Conservation (phyloP, 2,329 filamentous ascomycete species). For the Sporothrix brunneoviolacea region DNA sequence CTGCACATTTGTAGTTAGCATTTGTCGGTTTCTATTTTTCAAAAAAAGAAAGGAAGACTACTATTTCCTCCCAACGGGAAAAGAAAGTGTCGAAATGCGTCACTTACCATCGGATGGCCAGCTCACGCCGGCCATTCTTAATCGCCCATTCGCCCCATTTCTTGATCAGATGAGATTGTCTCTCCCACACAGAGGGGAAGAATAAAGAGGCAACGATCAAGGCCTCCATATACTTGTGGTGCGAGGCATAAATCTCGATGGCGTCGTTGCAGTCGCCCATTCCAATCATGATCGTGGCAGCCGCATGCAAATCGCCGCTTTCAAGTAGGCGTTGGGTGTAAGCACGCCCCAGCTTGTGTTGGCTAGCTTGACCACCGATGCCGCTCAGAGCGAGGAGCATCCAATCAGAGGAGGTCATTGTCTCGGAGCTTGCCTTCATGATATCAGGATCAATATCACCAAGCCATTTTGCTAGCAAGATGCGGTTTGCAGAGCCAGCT, state of each 20-base stretch:
- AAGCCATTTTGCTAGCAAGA: conserved; percentile 87
- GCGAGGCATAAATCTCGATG: conserved; percentile 91
- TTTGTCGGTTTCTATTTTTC: no score
- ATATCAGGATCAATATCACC: conserved; percentile 77
- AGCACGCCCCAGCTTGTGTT: conserved; percentile 83
- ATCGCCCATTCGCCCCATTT: conserved; percentile 95
- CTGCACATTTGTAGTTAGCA: conserved; percentile 25
- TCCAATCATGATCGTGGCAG: conserved; percentile 85
- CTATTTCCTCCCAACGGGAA: no score
- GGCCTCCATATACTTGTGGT: conserved; percentile 87
- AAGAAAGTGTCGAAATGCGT: no score
- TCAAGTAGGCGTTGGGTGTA: conserved; percentile 88
- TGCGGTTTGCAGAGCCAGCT: conserved; percentile 65
- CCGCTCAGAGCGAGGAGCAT: conserved; percentile 89
- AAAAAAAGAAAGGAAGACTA: no score
- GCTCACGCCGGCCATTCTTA: conserved; percentile 75
- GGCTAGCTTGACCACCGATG: conserved; percentile 69
- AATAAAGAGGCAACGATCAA: conserved; percentile 78
- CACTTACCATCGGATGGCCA: conserved; percentile 75
- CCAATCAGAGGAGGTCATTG: conserved; percentile 94
- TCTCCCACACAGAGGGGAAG: conserved; percentile 81
- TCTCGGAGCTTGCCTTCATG: conserved; percentile 71
- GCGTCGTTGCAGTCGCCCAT: conserved; percentile 91
- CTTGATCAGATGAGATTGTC: conserved; percentile 77
- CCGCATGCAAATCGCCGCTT: conserved; percentile 83